Percentiles rank a stretch among this genome's conserved stretches.
Evolutionary conservation across 1,284 basidiomycete species (phyloP).

Genomic region (Trichosporon coremiiforme): DNA sequence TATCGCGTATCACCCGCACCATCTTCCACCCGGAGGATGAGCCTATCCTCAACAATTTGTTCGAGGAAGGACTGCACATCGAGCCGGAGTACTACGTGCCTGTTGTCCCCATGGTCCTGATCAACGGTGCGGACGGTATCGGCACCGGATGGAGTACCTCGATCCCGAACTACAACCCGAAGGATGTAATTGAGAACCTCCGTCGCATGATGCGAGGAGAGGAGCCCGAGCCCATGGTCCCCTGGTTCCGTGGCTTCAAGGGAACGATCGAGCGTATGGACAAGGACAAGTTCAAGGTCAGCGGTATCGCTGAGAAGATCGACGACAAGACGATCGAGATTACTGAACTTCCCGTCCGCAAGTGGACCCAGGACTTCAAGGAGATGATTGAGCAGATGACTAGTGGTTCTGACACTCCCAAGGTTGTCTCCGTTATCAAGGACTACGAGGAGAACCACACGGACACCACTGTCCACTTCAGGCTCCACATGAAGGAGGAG

Average conservation of each 20-base stretch:
- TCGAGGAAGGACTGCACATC: conserved; percentile 83
- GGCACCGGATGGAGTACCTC: conserved; percentile 98
- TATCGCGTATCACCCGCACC: conserved; percentile 73
- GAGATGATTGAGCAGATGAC: conserved; percentile 76
- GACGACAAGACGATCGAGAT: conserved; percentile 90
- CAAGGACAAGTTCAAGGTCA: conserved; percentile 85
- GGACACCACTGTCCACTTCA: conserved; percentile 88
- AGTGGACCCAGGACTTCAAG: conserved; percentile 94
- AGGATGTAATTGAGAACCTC: conserved; percentile 85
- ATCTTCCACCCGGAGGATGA: conserved; percentile 87
- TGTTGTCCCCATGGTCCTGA: conserved; percentile 79
- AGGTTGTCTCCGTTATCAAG: conserved; percentile 66
- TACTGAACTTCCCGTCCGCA: conserved; percentile 91
- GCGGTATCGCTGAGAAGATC: conserved; percentile 73
- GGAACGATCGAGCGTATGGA: conserved; percentile 79
- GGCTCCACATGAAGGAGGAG: conserved; percentile 75
- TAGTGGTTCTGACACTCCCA: conserved; percentile 59
- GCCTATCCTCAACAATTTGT: conserved; percentile 76
- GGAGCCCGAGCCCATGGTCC: conserved; percentile 80
- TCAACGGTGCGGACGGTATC: conserved; percentile 97
- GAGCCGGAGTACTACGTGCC: conserved; percentile 98
- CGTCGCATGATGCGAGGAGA: conserved; percentile 84
- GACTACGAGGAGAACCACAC: conserved; percentile 97
- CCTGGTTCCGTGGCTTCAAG: conserved; percentile 96
- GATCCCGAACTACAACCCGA: conserved; percentile 91